Conservation (phyloP, 306 rosid genomes). For the Chamaecrista fasciculata region DNA sequence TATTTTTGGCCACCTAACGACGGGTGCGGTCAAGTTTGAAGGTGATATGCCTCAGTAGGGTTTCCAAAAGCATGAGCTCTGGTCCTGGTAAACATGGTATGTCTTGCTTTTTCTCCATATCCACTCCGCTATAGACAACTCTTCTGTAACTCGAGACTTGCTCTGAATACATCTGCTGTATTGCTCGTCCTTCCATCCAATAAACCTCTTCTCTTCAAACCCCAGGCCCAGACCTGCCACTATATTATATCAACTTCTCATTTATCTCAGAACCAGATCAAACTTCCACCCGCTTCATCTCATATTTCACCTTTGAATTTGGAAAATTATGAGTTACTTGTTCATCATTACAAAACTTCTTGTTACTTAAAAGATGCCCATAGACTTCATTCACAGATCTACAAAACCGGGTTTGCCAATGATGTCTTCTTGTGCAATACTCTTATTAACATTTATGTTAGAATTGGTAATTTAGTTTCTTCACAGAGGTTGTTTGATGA, state of each 20-base stretch:
- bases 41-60: not conserved
- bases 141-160: constrained; percentile 31
- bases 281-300: constrained; percentile 18
- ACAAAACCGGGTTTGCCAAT: constrained; percentile 52
- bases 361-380: constrained; percentile 48
- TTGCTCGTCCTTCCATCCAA: constrained; percentile 27
- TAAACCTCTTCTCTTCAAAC: constrained; percentile 24
- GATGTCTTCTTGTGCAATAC: constrained; percentile 71
- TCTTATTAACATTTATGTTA: constrained; percentile 61
- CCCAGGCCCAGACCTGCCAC: constrained; percentile 13
- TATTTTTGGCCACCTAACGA: no score
- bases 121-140: constrained; percentile 25
- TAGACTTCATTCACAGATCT: constrained; percentile 61
- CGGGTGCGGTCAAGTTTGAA: no score
- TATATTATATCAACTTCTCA: constrained; percentile 6
- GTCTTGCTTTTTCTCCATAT: constrained; percentile 5
- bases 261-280: constrained; percentile 30
- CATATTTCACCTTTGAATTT: constrained; percentile 13
- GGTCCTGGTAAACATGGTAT: constrained; percentile 21
- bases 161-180: constrained; percentile 19
- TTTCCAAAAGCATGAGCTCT: not conserved
- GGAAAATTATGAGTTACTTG: constrained; percentile 38
- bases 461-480: constrained; percentile 42
- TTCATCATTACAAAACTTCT: constrained; percentile 43
- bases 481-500: constrained; percentile 66